These are phyloP conservation scores for Drechslerella dactyloides DNA, from an alignment of 2,329 filamentous ascomycete species.

Conservation along the genomic window DNA sequence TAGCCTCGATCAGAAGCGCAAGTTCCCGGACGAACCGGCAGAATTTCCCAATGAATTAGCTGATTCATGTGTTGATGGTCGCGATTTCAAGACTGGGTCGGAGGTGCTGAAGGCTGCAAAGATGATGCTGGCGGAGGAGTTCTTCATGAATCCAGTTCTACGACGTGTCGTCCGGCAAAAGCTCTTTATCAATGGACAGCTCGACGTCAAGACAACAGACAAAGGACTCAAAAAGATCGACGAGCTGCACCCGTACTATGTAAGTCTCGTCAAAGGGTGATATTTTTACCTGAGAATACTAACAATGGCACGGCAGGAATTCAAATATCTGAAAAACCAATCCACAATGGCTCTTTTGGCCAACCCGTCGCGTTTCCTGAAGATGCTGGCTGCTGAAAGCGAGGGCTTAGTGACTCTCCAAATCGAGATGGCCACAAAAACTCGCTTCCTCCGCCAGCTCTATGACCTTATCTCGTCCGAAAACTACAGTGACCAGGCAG, in stretches of 20 bases:
- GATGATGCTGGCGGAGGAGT: slow-evolving; percentile 87
- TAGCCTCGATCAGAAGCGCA: slow-evolving; percentile 75
- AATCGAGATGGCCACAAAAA: slow-evolving; percentile 76
- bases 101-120: slow-evolving; percentile 80
- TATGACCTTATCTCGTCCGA: slow-evolving; percentile 88
- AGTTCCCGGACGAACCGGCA: slow-evolving; percentile 82
- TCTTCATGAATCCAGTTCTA: slow-evolving; percentile 85
- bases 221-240: slow-evolving; percentile 94
- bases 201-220: slow-evolving; percentile 89
- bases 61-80: slow-evolving; percentile 73
- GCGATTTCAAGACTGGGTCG: slow-evolving; percentile 76
- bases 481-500: slow-evolving; percentile 91
- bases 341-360: slow-evolving; percentile 80
- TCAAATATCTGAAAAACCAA: slow-evolving; percentile 94
- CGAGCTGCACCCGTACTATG: slow-evolving; percentile 90
- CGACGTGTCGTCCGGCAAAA: slow-evolving; percentile 82
- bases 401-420: slow-evolving; percentile 89
- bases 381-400: slow-evolving; percentile 96
- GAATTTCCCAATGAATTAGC: slow-evolving; percentile 85
- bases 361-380: slow-evolving; percentile 86
- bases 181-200: slow-evolving; percentile 81
- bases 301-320: slow-evolving; percentile 64
- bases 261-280: slow-evolving; percentile 19
- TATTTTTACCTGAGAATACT: slow-evolving; percentile 2
- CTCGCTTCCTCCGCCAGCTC: slow-evolving; percentile 76